Conservation (phyloP, 176 grass and related monocot genomes). For the Oryza meyeriana region DNA sequence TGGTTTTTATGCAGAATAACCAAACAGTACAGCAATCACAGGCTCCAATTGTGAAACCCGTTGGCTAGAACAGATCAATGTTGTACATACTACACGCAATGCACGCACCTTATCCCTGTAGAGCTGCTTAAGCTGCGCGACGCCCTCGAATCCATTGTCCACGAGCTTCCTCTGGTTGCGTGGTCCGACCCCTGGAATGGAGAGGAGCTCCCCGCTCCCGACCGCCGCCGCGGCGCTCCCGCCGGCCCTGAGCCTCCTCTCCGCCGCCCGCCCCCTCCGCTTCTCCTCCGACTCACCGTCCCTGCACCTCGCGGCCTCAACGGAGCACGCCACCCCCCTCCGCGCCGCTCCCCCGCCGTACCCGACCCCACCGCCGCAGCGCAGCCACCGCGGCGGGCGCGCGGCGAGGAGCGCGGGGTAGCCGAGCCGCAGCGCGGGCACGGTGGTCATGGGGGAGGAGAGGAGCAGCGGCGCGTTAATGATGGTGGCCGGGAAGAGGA, state of each 20-base stretch:
- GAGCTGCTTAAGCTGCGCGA: slow-evolving; percentile 91
- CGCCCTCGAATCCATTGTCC: slow-evolving; percentile 87
- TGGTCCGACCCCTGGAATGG: slow-evolving; percentile 81
- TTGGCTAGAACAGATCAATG: not conserved
- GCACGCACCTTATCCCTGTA: slow-evolving; percentile 84
- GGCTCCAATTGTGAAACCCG: too few relatives aligned
- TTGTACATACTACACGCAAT: not conserved
- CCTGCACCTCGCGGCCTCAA: slow-evolving; percentile 8
- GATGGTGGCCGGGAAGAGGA: slow-evolving; percentile 21
- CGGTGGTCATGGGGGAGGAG: slow-evolving; percentile 9
- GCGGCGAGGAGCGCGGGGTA: slow-evolving; percentile 23
- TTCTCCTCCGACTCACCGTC: slow-evolving; percentile 18
- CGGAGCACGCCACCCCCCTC: slow-evolving; percentile 33
- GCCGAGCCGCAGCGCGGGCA: slow-evolving; percentile 56
- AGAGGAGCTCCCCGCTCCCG: slow-evolving; percentile 62
- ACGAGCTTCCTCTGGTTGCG: slow-evolving; percentile 90
- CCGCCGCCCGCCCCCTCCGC: slow-evolving; percentile 12
- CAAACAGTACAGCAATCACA: not conserved
- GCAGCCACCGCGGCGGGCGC: slow-evolving; percentile 20
- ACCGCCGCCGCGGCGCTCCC: slow-evolving; percentile 31
- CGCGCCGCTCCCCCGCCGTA: not conserved
- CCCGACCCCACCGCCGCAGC: not conserved
- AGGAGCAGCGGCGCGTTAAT: slow-evolving; percentile 36
- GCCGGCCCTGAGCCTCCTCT: slow-evolving; percentile 56
- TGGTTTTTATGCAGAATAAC: not conserved